Evolutionary conservation across 2,329 filamentous ascomycete genomes (phyloP), one percentile per base, ranked within the genome.

Genomic region (Dothiorella sarmentorum): DNA sequence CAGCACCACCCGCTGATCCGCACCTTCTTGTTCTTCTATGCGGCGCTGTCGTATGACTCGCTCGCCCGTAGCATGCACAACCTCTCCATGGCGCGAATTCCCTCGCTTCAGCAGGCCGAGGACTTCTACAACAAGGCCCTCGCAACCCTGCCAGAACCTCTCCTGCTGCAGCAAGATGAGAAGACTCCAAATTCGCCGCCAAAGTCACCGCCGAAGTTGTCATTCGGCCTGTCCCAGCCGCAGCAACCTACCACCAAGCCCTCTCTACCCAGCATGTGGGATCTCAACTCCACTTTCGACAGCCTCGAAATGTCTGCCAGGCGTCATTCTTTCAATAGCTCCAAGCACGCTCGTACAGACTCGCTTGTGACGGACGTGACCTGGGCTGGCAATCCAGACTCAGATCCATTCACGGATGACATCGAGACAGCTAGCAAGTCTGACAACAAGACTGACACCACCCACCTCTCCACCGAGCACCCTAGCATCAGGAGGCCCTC

Each of bases 1-100:
- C 45, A 74, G 72, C 64, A 67, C 20, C 70, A 73, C 61, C 69
- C 70, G n/a, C 53, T 73, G 6, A 66, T 72, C 57, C 57, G 62
- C 1, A 66, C 70, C 7, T 72, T 69, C 53, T 64, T 75, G 7
- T 67, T 71, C 62, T 74, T 74, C 64, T 74, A 73, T 60, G 65
- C 68, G 3, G 73, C 71, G 3, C 61, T 73, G 10, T 70, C 70
- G 7, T 69, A 75, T 59, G 72, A 75, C 59, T 67, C 68, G 3
- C 62, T 73, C 24, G 72, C 71, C 4, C 66, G 72, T 17, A 67
- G 70, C 63, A 69, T 71, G 22, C 67, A 67, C 4, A 66, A 67
- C 4, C 66, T 62, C 38, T 63, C 63, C 20, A 43, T 56, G 10
- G 66, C 70, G 18, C 69, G 72, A 33, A 62, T 62, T 45, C 61